Conservation (phyloP, 2,329 filamentous ascomycete genomes). For the Aspergillus aculeatinus region DNA sequence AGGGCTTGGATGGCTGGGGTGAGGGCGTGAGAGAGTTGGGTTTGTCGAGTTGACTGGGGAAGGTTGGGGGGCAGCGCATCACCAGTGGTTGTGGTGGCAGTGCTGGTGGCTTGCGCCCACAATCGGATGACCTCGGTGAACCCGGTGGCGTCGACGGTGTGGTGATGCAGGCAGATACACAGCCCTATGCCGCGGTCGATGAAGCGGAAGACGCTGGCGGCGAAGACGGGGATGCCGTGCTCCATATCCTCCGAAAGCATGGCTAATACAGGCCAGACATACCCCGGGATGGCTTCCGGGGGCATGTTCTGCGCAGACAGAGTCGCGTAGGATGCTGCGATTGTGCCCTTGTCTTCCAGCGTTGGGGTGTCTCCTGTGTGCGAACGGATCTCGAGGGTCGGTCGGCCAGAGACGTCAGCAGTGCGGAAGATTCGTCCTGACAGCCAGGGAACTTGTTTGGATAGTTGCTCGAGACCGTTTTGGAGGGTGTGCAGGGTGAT, state of each 20-base stretch:
- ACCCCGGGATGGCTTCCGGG: neutral
- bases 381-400: slow-evolving; percentile 7
- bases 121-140: slow-evolving; percentile 7
- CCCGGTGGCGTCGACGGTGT: slow-evolving; percentile 11
- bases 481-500: neutral
- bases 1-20: no score
- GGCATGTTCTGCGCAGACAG: neutral
- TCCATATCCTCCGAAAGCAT: neutral
- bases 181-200: slow-evolving; percentile 7
- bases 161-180: slow-evolving; percentile 14
- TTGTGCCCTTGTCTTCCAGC: slow-evolving; percentile 6
- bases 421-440: neutral
- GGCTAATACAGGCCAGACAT: slow-evolving; percentile 3
- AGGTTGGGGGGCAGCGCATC: no score
- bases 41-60: no score
- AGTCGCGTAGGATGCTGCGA: neutral
- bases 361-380: neutral
- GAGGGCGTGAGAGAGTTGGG: no score
- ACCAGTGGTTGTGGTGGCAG: neutral
- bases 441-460: slow-evolving; percentile 3
- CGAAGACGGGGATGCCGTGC: slow-evolving; percentile 10
- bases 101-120: neutral
- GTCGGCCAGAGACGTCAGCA: neutral
- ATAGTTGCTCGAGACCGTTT: neutral
- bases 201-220: slow-evolving; percentile 16